Conservation (phyloP, 495 filamentous ascomycete genomes). For the Apodospora peruviana region DNA sequence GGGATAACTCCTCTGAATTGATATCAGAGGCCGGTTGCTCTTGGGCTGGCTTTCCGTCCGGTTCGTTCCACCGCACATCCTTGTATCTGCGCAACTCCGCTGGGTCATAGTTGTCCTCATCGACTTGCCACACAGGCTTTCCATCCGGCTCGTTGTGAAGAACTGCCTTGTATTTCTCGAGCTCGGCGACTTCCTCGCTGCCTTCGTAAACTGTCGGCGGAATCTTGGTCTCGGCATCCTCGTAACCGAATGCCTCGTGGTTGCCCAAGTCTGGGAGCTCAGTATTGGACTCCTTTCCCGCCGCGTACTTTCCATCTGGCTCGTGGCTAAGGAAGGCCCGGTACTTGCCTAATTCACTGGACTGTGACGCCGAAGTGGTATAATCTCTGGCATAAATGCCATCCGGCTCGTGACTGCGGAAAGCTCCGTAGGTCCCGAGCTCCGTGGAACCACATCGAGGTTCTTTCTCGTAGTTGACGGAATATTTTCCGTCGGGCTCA, state of each 20-base stretch:
- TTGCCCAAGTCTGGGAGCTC: slow-evolving; percentile 28
- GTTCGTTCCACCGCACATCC: slow-evolving; percentile 11
- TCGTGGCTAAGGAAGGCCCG: neutral
- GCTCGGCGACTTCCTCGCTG: slow-evolving; percentile 7
- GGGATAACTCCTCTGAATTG: neutral
- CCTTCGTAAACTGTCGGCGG: neutral
- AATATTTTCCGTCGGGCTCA: slow-evolving; percentile 14
- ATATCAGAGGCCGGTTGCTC: slow-evolving; percentile 2
- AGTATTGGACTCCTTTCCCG: slow-evolving; percentile 6
- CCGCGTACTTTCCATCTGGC: slow-evolving; percentile 1
- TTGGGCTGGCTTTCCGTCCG: slow-evolving; percentile 8
- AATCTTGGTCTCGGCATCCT: slow-evolving; percentile 20
- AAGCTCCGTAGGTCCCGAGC: slow-evolving; percentile 25
- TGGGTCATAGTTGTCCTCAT: neutral
- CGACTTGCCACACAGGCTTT: neutral
- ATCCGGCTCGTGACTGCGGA: slow-evolving; percentile 30
- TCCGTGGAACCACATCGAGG: slow-evolving; percentile 13
- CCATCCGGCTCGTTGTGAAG: slow-evolving; percentile 8
- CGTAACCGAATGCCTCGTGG: slow-evolving; percentile 24
- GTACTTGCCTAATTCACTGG: neutral
- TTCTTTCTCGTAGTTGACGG: neutral
- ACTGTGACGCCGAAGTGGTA: neutral
- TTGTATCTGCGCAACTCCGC: slow-evolving; percentile 10
- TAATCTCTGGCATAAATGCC: slow-evolving; percentile 21
- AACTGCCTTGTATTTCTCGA: slow-evolving; percentile 23